A percentile compares a stretch with the other conserved stretches of the same genome.
These are phyloP conservation scores for Globisporangium acanthophoron DNA, from an alignment of 352 stramenopile genomes.

Conservation along the genomic window DNA sequence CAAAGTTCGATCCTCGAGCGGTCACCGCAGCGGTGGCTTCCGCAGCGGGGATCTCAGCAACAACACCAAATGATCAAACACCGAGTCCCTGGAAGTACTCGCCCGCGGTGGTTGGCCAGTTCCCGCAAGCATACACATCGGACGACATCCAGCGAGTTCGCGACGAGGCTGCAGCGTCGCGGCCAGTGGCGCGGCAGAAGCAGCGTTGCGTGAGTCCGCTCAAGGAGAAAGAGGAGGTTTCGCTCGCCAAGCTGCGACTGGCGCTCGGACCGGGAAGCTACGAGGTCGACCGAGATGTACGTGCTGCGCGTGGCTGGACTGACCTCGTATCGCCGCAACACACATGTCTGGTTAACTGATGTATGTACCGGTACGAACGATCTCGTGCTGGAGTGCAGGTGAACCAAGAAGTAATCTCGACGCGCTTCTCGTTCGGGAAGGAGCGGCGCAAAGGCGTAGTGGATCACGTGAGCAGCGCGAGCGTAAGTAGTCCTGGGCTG, in stretches of 20 bases:
- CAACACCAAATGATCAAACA: constrained; percentile 8
- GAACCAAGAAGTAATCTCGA: constrained; percentile 37
- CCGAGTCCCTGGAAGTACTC: constrained; percentile 35
- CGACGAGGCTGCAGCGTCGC: background rate
- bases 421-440: constrained; percentile 42
- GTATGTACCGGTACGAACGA: background rate
- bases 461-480: constrained; percentile 19
- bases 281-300: constrained; percentile 42
- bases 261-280: constrained; percentile 50
- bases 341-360: background rate
- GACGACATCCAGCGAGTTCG: constrained; percentile 27
- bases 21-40: constrained; percentile 2
- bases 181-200: constrained; percentile 6
- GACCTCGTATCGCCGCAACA: background rate
- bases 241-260: constrained; percentile 21
- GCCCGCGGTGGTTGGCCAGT: constrained; percentile 31
- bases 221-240: constrained; percentile 5
- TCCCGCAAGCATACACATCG: constrained; percentile 34
- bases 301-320: background rate
- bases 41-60: constrained; percentile 1
- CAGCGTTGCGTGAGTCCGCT: constrained; percentile 8
- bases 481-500: constrained; percentile 6
- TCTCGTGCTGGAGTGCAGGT: constrained; percentile 11
- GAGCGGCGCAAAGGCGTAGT: constrained; percentile 41
- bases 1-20: background rate